phyloP scores from a whole-genome alignment of 2,329 filamentous ascomycete genomes.

The Aureobasidium namibiae region DNA sequence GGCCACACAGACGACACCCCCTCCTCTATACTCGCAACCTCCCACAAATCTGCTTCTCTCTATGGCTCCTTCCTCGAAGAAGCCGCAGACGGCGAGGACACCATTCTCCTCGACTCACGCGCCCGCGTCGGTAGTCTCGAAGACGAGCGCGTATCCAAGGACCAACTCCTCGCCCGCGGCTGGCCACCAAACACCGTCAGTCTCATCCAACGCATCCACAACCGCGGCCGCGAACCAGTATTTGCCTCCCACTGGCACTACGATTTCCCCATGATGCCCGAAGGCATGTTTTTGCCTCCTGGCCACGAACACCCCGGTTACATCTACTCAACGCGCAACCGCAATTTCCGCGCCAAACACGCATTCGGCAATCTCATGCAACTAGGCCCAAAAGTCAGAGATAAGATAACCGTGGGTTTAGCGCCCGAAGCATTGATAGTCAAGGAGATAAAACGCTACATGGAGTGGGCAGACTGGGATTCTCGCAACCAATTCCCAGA shows the following conservation, averaged over 20 bases:
- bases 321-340: constrained; percentile 34
- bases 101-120: not conserved
- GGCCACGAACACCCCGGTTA: constrained; percentile 25
- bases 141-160: not conserved
- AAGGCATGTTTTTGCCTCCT: constrained; percentile 37
- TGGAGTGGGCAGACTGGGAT: constrained; percentile 47
- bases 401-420: constrained; percentile 35
- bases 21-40: not conserved
- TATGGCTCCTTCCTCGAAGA: constrained; percentile 1
- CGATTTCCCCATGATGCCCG: constrained; percentile 47
- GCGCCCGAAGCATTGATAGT: constrained; percentile 29
- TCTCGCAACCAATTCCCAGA: constrained; percentile 13
- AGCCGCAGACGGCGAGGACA: not conserved
- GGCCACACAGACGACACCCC: not conserved
- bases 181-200: constrained; percentile 46
- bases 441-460: constrained; percentile 33
- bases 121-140: constrained; percentile 10
- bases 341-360: constrained; percentile 43
- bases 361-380: constrained; percentile 43
- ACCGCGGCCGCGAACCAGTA: constrained; percentile 50
- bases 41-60: not conserved
- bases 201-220: constrained; percentile 44
- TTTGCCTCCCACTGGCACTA: constrained; percentile 44
- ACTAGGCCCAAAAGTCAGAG: constrained; percentile 44
- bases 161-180: constrained; percentile 32